Evolutionary conservation across 148 eudicot species (phyloP), one percentile per base, ranked within the genome.

Genomic region (Rhododendron vialii): DNA sequence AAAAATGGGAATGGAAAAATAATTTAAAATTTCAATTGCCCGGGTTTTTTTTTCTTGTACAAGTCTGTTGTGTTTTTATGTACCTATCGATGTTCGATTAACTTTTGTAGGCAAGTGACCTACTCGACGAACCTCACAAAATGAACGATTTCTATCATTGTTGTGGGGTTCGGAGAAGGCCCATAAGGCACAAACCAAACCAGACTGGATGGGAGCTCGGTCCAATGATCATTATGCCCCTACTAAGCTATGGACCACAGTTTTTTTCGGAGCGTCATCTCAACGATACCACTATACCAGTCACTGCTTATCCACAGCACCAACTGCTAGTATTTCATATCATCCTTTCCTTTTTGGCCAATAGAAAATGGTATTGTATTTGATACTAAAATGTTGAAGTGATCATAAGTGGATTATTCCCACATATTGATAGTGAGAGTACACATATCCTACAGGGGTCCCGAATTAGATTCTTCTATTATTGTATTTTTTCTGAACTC

Each of bases 291-390:
- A 65, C 57, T 67, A 24, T 33, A 41, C 45, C 57, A 65, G 10
- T 83, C 85, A 82, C 77, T 36, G 57, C 83, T 80, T 83, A 83
- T 83, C 78, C 78, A 15, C 47, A n/a, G 14, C 78, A 43, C 85
- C 85, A 26, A 41, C 84, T n/a, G 47, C 26, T 28, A n/a, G 45
- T 5, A 41, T 6, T 12, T 65, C 33, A 65, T 7, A 45, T 83
- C 33, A 47, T 15, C 28, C 53, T 80, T 43, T 47, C 36, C n/a
- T 33, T 69, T 38, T 65, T 83, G 10, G 51, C 47, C 50, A 1
- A 22, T 38, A 36, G 41, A 22, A 5, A 59, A 33, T 18, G n/a
- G 28, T 33, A 55, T 30, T 30, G 0, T 15, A 26, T 14, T 35
- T 7, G 30, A n/a, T 8, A n/a, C 12, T 53, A 53, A 1, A 59